phyloP scores from a whole-genome alignment of 1,139 yeast genomes.

The Arxiozyma telluris region DNA sequence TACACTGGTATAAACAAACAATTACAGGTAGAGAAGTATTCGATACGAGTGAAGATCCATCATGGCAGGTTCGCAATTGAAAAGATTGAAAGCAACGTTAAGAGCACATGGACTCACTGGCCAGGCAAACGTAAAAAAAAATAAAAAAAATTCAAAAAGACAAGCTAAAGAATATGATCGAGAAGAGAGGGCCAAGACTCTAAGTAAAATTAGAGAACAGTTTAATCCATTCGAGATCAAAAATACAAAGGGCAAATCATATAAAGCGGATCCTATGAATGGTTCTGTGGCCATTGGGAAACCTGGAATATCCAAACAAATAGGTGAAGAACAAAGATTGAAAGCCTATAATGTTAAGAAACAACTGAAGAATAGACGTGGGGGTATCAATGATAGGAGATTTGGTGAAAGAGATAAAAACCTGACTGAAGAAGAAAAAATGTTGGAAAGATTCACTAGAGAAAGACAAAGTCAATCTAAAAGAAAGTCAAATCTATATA shows the following conservation, averaged over 20 bases:
- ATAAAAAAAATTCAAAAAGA: conserved; percentile 37
- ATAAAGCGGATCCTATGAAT: conserved; percentile 38
- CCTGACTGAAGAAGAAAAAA: conserved; percentile 78
- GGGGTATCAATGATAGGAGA: conserved; percentile 76
- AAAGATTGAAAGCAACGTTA: conserved; percentile 67
- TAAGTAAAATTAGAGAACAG: conserved; percentile 61
- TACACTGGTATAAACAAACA: too few species aligned
- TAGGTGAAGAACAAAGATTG: conserved; percentile 66
- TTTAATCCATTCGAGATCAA: conserved; percentile 87
- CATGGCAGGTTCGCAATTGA: conserved; percentile 89
- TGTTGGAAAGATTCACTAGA: conserved; percentile 87
- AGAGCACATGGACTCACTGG: conserved; percentile 77
- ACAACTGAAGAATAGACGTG: conserved; percentile 56
- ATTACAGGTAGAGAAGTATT: too few species aligned
- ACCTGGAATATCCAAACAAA: conserved; percentile 67
- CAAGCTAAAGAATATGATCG: conserved; percentile 62
- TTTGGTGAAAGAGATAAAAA: conserved; percentile 79
- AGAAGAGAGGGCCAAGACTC: conserved; percentile 50
- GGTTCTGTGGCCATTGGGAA: conserved; percentile 53
- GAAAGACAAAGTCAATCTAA: conserved; percentile 62
- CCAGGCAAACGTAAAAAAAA: conserved; percentile 56
- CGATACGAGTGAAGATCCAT: not conserved
- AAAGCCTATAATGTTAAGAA: conserved; percentile 59
- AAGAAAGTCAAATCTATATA: conserved; percentile 46
- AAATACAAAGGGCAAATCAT: conserved; percentile 41